A percentile compares a stretch with the other conserved stretches of the same genome.
Evolutionary conservation across 2,329 filamentous ascomycete genomes (phyloP).

Genomic region (Microdochium trichocladiopsis): DNA sequence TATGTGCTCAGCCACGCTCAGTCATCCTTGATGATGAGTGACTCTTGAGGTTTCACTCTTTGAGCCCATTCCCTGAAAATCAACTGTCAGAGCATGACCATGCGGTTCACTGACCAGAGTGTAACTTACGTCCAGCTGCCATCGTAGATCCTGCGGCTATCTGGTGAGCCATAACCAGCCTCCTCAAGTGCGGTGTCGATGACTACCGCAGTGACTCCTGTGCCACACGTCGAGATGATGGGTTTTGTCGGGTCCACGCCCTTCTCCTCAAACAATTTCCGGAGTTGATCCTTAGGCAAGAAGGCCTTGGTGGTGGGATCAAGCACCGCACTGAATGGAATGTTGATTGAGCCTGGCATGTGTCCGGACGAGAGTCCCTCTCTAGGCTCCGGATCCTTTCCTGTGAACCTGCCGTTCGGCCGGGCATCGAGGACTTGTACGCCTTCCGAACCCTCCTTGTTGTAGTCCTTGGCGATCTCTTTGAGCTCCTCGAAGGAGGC

Average conservation of each 20-base stretch:
- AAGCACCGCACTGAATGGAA: slow-evolving; percentile 74
- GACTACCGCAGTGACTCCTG: slow-evolving; percentile 86
- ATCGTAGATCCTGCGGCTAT: slow-evolving; percentile 76
- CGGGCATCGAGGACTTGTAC: slow-evolving; percentile 88
- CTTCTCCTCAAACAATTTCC: slow-evolving; percentile 69
- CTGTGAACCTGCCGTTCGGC: slow-evolving; percentile 71
- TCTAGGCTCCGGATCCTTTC: slow-evolving; percentile 78
- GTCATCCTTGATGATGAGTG: slow-evolving; percentile 49
- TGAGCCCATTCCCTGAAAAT: slow-evolving; percentile 57
- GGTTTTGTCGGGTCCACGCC: slow-evolving; percentile 73
- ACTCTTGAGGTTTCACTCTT: slow-evolving; percentile 52
- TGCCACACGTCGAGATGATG: slow-evolving; percentile 84
- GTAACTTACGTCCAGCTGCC: slow-evolving; percentile 90
- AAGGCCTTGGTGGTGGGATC: slow-evolving; percentile 79
- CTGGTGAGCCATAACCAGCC: slow-evolving; percentile 63
- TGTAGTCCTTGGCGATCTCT: slow-evolving; percentile 66
- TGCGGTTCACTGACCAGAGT: not conserved
- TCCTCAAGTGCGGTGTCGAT: slow-evolving; percentile 81
- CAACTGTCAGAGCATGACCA: slow-evolving; percentile 15
- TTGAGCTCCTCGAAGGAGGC: slow-evolving; percentile 77
- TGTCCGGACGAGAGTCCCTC: slow-evolving; percentile 83
- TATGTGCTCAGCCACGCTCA: not conserved
- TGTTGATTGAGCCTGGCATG: slow-evolving; percentile 78
- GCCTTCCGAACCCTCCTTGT: slow-evolving; percentile 76
- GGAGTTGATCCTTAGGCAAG: slow-evolving; percentile 63